These are phyloP conservation scores for Suillus sp. DNA, from an alignment of 768 basidiomycete genomes.

Conservation along the genomic window DNA sequence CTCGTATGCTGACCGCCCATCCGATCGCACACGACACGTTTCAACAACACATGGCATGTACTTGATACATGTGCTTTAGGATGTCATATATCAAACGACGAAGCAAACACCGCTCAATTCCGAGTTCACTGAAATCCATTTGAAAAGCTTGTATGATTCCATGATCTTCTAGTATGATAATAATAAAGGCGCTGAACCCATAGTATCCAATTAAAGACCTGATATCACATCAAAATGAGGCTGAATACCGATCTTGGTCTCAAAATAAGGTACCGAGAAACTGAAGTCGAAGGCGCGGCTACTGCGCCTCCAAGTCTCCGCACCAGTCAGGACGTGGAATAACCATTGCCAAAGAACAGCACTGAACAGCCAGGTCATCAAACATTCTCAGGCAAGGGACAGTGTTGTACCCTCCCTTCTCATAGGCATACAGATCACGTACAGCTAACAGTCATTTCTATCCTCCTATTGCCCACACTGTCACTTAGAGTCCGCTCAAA, in stretches of 20 bases:
- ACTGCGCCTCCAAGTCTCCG: constrained; percentile 13
- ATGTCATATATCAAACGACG: constrained; percentile 14
- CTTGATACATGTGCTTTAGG: constrained; percentile 12
- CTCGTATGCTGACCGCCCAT: not conserved
- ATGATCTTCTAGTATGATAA: constrained; percentile 12
- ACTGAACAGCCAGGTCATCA: not conserved
- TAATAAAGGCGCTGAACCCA: constrained; percentile 13
- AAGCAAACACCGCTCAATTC: constrained; percentile 14
- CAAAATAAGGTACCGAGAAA: constrained; percentile 22
- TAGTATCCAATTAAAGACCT: constrained; percentile 20
- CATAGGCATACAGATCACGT: constrained; percentile 30
- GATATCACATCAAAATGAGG: constrained; percentile 23
- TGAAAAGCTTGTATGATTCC: constrained; percentile 4
- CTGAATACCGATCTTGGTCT: constrained; percentile 22
- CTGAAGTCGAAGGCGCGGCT: constrained; percentile 20
- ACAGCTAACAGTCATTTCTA: constrained; percentile 18
- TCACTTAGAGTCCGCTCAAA: constrained; percentile 13
- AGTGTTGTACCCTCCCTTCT: constrained; percentile 16
- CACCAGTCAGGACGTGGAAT: constrained; percentile 17
- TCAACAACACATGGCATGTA: constrained; percentile 26
- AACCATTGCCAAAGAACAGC: constrained; percentile 15
- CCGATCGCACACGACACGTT: constrained; percentile 21
- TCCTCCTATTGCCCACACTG: constrained; percentile 17
- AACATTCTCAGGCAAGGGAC: constrained; percentile 30
- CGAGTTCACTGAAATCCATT: not conserved